A percentile compares a stretch with the other conserved stretches of the same genome.
Evolutionary conservation across 2,329 filamentous ascomycete species (phyloP).

Genomic region (Fusarium equiseti): DNA sequence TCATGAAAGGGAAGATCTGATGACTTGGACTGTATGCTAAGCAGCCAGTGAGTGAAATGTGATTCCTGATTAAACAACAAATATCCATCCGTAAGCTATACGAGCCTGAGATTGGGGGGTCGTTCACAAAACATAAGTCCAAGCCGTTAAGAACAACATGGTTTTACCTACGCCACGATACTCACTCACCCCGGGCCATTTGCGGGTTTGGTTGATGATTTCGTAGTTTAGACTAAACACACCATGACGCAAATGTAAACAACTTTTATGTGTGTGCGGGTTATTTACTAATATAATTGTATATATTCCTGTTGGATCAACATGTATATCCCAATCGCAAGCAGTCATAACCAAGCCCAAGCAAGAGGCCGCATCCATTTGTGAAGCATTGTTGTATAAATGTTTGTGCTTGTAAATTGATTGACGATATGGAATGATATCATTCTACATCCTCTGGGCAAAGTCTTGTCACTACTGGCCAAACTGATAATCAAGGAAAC

Average conservation of each 20-base stretch:
- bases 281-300: rapidly evolving
- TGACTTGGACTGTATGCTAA: too few species aligned
- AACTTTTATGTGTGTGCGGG: rapidly evolving
- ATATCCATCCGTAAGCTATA: neutral
- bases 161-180: neutral
- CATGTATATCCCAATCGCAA: neutral
- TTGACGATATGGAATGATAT: neutral
- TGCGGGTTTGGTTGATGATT: neutral
- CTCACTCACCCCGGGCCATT: neutral
- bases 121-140: rapidly evolving
- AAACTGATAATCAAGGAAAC: neutral
- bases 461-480: neutral
- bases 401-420: neutral
- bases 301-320: rapidly evolving
- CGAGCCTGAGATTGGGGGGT: too few species aligned
- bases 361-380: neutral
- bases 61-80: neutral
- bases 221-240: neutral
- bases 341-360: neutral
- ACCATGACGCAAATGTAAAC: neutral
- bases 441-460: neutral
- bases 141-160: neutral
- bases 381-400: neutral
- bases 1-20: neutral
- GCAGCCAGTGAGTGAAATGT: neutral